phyloP scores from a whole-genome alignment of 345 rosid species.

The Gossypium stocksii region DNA sequence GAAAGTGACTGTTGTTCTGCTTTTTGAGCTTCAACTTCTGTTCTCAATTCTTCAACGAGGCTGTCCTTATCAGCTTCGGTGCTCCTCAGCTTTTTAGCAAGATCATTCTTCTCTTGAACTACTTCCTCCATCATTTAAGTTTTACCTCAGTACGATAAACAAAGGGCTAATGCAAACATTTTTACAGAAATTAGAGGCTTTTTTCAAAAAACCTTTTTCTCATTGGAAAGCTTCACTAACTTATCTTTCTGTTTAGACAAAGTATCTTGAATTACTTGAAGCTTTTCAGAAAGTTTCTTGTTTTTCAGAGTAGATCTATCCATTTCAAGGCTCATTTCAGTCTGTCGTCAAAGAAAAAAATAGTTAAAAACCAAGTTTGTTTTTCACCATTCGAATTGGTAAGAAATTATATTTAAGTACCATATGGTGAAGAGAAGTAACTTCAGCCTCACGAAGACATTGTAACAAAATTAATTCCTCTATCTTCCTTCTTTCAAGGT shows the following conservation, averaged over 20 bases:
- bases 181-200: not conserved
- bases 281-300: conserved; percentile 2
- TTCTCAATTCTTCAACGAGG: not conserved
- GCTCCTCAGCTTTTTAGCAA: not conserved
- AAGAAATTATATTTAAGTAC: not conserved
- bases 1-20: not conserved
- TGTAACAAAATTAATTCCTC: not conserved
- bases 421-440: not conserved
- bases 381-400: not conserved
- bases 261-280: not conserved
- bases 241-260: not conserved
- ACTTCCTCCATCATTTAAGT: not conserved
- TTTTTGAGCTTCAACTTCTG: not conserved
- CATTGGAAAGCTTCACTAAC: not conserved
- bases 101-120: not conserved
- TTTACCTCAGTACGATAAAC: not conserved
- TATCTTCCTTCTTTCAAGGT: not conserved
- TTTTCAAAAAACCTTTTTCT: not conserved
- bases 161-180: not conserved
- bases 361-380: not conserved
- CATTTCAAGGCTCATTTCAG: not conserved
- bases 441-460: not conserved
- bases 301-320: not conserved
- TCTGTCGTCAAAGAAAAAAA: not conserved
- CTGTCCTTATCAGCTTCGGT: not conserved